phyloP scores from a whole-genome alignment of 495 filamentous ascomycete genomes.

The Aspergillus egyptiacus region DNA sequence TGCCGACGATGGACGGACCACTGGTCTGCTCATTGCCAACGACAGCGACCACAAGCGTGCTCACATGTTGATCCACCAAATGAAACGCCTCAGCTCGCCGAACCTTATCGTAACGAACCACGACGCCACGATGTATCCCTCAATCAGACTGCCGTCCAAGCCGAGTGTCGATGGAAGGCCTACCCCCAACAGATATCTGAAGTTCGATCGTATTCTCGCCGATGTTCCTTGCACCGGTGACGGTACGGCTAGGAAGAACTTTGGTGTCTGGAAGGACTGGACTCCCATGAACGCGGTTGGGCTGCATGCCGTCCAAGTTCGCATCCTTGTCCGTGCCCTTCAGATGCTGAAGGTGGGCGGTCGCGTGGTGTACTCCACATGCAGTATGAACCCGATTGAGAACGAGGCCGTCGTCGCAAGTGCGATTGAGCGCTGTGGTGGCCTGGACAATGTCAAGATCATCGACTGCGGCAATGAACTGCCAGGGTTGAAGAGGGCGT shows the following conservation, averaged over 20 bases:
- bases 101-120: conserved; percentile 98
- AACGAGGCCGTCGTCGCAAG: conserved; percentile 87
- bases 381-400: conserved; percentile 95
- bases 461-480: conserved; percentile 75
- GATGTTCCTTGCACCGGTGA: conserved; percentile 97
- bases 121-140: conserved; percentile 92
- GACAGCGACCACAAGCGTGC: conserved; percentile 91
- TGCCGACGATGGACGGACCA: conserved; percentile 80
- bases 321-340: conserved; percentile 85
- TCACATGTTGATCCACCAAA: conserved; percentile 95
- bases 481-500: conserved; percentile 63
- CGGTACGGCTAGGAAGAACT: conserved; percentile 86
- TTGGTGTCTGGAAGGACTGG: conserved; percentile 93
- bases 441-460: conserved; percentile 70
- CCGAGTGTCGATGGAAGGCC: conserved; percentile 45
- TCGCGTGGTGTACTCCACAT: conserved; percentile 92
- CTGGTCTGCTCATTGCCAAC: conserved; percentile 89
- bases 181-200: conserved; percentile 66
- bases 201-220: conserved; percentile 93
- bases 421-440: conserved; percentile 88
- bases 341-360: conserved; percentile 97
- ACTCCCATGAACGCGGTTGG: conserved; percentile 74
- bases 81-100: conserved; percentile 92
- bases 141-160: conserved; percentile 63
- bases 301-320: conserved; percentile 73